Percentiles rank a stretch among this genome's conserved stretches.
phyloP scores from a whole-genome alignment of 257 asterid species.

The Solanum virginianum region DNA sequence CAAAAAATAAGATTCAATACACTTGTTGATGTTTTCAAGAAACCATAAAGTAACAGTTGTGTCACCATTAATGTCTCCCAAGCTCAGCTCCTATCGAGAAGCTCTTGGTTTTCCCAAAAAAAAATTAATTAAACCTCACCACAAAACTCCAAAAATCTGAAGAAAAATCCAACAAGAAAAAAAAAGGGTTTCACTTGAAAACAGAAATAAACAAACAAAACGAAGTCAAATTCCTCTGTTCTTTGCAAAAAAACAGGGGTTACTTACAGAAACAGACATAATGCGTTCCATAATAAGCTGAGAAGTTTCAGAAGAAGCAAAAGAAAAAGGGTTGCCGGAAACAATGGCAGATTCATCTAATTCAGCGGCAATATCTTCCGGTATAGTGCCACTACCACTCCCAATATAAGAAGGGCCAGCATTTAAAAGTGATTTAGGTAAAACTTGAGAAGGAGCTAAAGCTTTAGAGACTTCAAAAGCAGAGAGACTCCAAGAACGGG shows the following conservation, averaged over 20 bases:
- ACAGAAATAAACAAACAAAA: neutral
- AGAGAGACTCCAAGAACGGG: slow-evolving; percentile 92
- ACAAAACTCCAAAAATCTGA: neutral
- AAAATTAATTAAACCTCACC: neutral
- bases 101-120: slow-evolving; percentile 21
- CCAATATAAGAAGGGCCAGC: neutral
- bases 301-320: slow-evolving; percentile 75
- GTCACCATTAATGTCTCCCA: slow-evolving; percentile 8
- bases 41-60: slow-evolving; percentile 15
- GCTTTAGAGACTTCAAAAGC: slow-evolving; percentile 75
- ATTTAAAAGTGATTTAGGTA: slow-evolving; percentile 10
- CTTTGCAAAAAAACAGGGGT: neutral
- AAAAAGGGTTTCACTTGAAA: neutral
- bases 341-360: slow-evolving; percentile 36
- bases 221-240: neutral
- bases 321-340: slow-evolving; percentile 80
- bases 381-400: slow-evolving; percentile 30
- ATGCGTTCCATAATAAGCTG: slow-evolving; percentile 93
- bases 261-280: slow-evolving; percentile 92
- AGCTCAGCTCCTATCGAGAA: slow-evolving; percentile 24
- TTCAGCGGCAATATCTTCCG: slow-evolving; percentile 48
- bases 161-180: neutral
- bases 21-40: slow-evolving; percentile 11
- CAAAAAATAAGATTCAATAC: neutral
- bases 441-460: slow-evolving; percentile 28